Evolutionary conservation across 305 asterid genomes (phyloP), one percentile per base, ranked within the genome.

Genomic region (Fraxinus floribunda): DNA sequence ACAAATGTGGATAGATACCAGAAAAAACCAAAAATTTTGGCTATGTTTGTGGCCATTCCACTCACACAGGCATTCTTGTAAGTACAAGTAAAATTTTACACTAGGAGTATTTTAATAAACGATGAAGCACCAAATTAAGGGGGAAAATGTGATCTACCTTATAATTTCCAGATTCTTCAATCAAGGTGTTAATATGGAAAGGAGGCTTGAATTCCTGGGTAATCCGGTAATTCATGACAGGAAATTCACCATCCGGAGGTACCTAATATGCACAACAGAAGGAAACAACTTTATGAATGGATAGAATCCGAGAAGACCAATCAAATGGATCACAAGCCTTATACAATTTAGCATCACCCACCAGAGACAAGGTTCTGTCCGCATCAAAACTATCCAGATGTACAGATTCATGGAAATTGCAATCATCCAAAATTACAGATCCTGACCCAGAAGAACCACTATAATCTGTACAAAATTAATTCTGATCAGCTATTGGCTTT

Each of bases 121-220:
- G n/a, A 24, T 9, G 73, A 64, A 64, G 2, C 73, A 64, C 73
- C 35, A 8, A 64, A 64, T 64, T 64, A 3, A 64, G 34, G 15
- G 73, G 73, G 1, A 32, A 84, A 49, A 77, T 70, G 84, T 11
- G 7, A 39, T 70, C 24, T 90, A 97, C 99, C 98, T 91, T 97
- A 60, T 90, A 95, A 11, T 91, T 82, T 49, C 97, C 98, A 35
- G 99, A 97, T 90, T 93, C 98, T 89, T 97, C 99, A 83, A 96
- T 92, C 88, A 97, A 90, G 85, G 98, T 85, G 83, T 93, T 94
- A 75, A 97, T 83, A 78, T 96, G 87, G 83, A 97, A 97, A 52
- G 99, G 99, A 78, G 99, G 98, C 90, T 97, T 97, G 90, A 97
- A 94, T 91, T 97, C 99, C 88, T 97, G 98, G 52, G 99, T 94